Percentiles rank a stretch among this genome's conserved stretches.
These are phyloP conservation scores for Fusarium proliferatum DNA, from an alignment of 2,329 filamentous ascomycete genomes.

Conservation along the genomic window DNA sequence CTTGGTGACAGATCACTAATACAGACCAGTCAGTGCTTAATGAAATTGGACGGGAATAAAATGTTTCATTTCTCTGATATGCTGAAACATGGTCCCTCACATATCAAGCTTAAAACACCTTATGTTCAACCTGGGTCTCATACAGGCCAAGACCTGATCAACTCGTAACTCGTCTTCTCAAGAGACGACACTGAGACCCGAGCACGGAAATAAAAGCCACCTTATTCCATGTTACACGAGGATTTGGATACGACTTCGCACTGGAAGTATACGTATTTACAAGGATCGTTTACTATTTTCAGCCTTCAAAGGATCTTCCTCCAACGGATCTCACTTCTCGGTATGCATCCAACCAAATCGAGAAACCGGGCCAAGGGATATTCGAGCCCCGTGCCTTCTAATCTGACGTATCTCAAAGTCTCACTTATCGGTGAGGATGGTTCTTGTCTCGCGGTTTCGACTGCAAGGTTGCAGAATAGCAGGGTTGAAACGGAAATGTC, in stretches of 20 bases:
- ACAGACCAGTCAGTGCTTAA: not conserved
- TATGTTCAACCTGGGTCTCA: not conserved
- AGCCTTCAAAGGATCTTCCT: conserved; percentile 2
- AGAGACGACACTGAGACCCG: not conserved
- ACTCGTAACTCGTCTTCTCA: not conserved
- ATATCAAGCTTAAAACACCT: not conserved
- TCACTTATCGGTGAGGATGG: conserved; percentile 11
- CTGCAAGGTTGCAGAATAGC: conserved; percentile 10
- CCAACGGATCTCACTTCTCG: conserved; percentile 12
- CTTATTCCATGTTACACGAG: conserved; percentile 1
- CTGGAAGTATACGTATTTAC: conserved; percentile 1
- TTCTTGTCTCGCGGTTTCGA: not conserved
- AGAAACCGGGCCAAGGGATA: conserved; percentile 2
- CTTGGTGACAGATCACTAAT: not conserved
- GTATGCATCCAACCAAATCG: conserved; percentile 21
- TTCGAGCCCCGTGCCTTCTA: conserved; percentile 7
- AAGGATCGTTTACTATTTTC: conserved; percentile 30
- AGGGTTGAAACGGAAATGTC: conserved; percentile 21
- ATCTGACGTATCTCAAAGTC: conserved; percentile 18
- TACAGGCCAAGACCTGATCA: not conserved
- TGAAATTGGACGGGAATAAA: conserved; percentile 3
- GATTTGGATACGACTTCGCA: conserved; percentile 5
- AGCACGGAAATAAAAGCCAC: conserved; percentile 6
- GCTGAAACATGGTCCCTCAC: conserved; percentile 13
- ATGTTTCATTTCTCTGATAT: not conserved